Conservation (phyloP, 768 basidiomycete genomes). For the Thelephora ganbajun region DNA sequence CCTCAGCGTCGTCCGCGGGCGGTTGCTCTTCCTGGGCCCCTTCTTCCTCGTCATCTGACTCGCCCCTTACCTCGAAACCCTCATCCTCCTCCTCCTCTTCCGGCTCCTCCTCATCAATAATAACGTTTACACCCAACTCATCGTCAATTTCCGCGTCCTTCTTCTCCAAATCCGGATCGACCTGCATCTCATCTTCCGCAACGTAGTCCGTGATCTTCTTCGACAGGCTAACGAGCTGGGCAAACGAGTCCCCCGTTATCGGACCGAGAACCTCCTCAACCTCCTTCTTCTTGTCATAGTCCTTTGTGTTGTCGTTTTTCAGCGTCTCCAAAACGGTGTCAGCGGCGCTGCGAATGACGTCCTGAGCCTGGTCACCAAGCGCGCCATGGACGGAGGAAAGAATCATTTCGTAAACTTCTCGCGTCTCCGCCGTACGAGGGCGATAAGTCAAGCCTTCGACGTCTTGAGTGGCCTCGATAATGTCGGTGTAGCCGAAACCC, state of each 20-base stretch:
- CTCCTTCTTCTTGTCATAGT: conserved; percentile 96
- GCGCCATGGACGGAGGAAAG: conserved; percentile 67
- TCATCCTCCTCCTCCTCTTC: conserved; percentile 84
- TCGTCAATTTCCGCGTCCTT: conserved; percentile 89
- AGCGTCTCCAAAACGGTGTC: conserved; percentile 80
- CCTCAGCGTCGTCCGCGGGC: conserved; percentile 30
- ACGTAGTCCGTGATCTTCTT: conserved; percentile 97
- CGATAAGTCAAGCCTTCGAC: conserved; percentile 89
- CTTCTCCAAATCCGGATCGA: conserved; percentile 66
- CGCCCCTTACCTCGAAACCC: conserved; percentile 75
- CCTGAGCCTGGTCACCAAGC: conserved; percentile 91
- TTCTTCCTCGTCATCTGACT: conserved; percentile 63
- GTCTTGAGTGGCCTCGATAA: conserved; percentile 88
- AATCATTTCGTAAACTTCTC: conserved; percentile 89
- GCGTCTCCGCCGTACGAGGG: conserved; percentile 86
- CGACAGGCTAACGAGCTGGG: conserved; percentile 67
- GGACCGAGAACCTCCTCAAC: conserved; percentile 66
- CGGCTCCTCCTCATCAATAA: conserved; percentile 95
- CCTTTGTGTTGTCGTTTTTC: conserved; percentile 81
- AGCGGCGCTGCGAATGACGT: conserved; percentile 91
- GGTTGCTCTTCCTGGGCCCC: conserved; percentile 33
- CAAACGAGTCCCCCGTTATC: conserved; percentile 61
- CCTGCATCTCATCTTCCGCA: conserved; percentile 69
- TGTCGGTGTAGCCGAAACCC: conserved; percentile 75
- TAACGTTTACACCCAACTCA: conserved; percentile 93